Base-by-base conservation (phyloP, 2,329 filamentous ascomycete species). In the Phaeoacremonium minimum region DNA sequence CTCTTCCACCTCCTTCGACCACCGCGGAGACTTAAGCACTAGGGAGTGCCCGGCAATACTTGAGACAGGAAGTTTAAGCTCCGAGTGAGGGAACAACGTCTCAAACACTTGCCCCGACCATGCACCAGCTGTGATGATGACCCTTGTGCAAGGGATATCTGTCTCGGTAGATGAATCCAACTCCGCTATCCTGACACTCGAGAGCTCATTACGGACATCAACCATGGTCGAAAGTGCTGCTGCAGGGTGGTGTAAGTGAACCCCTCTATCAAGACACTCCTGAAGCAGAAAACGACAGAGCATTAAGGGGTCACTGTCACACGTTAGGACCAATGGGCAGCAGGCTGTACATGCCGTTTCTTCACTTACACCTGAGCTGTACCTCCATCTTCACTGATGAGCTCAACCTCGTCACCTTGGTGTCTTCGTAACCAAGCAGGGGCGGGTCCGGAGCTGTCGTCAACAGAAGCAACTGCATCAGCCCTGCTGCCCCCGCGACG, bases 31-130 rank as follows among this genome's bases (percentile, higher is more conserved):
- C 39, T 66, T 73, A 5, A 90, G 58, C 4, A 89, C 73, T 7
- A 91, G 60, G 14, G 83, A 87, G 57, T 90, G 80, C 0, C 86
- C 87, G 0, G 83, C 83, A 5, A 89, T 63, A 14, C 76, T 69
- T 4, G 66, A 63, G 29, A 88, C 65, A 1, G 79, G 75, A 15
- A 89, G 60, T 9, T 63, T 55, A 2, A 71, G 50, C 4, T 49
- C 51, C 2, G 81, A 71, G 0, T 56, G 49, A 0, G 77, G 77
- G 50, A 91, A 90, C 13, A 91, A 70, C 1, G 65, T 61, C 3
- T 61, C 47, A 52, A 87, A 83, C n/a, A 87, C 77, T 19, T 61
- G 59, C 0, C 77, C 71, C 1, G 84, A 83, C 86, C 87, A 91
- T 4, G 79, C 74, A 4, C 86, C 86, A 0, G 83, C 75, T 0